Evolutionary conservation across 2,329 filamentous ascomycete genomes (phyloP).

Genomic region (Alternaria atra): DNA sequence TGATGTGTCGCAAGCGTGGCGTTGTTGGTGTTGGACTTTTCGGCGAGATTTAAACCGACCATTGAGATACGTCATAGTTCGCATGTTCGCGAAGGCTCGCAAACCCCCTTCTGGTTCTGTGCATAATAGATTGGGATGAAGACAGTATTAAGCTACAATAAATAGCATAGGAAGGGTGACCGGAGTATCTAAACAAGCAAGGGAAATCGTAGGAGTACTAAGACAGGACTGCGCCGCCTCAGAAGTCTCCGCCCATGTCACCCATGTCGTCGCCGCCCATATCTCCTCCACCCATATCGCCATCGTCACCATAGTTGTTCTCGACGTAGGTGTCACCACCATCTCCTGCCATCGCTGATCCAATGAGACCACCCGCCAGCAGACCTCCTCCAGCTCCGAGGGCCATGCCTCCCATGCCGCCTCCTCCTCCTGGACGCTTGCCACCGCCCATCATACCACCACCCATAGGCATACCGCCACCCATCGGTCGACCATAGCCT

Average conservation of each 20-base stretch:
- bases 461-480: constrained; percentile 45
- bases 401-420: constrained; percentile 77
- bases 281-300: constrained; percentile 35
- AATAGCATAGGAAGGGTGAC: not conserved
- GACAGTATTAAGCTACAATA: not conserved
- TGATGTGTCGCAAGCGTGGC: constrained; percentile 21
- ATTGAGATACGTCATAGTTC: constrained; percentile 20
- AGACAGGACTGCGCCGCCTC: not conserved
- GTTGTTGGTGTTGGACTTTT: constrained; percentile 23
- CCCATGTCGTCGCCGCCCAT: constrained; percentile 42
- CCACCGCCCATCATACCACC: constrained; percentile 21
- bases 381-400: constrained; percentile 83
- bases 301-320: constrained; percentile 27
- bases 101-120: not conserved
- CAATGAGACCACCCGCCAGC: constrained; percentile 78
- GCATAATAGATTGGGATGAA: not conserved
- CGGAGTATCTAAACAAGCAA: not conserved
- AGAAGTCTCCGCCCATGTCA: constrained; percentile 29
- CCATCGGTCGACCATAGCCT: constrained; percentile 55
- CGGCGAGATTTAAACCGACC: constrained; percentile 23
- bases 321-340: constrained; percentile 33
- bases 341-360: constrained; percentile 65
- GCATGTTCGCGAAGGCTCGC: not conserved
- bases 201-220: not conserved
- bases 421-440: constrained; percentile 55